Conservation (phyloP, 1,284 basidiomycete species). For the Moesziomyces aphidis region DNA sequence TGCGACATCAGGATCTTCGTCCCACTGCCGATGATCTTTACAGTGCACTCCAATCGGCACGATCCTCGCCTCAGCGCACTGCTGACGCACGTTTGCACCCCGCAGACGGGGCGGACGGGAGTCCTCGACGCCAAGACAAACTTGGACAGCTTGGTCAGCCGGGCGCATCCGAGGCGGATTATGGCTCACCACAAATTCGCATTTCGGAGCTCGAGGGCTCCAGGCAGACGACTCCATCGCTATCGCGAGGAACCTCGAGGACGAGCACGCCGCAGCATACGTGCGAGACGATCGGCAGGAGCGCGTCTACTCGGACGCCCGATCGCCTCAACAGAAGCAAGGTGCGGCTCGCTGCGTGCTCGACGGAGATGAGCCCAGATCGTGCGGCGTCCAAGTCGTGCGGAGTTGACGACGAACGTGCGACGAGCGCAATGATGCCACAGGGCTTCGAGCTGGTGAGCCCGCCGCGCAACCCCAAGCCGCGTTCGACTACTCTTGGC, state of each 20-base stretch:
- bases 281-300: slow-evolving; percentile 19
- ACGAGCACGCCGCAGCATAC: slow-evolving; percentile 30
- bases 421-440: slow-evolving; percentile 4
- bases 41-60: slow-evolving; percentile 12
- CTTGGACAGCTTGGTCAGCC: not conserved
- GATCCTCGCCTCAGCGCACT: not conserved
- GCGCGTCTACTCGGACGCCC: slow-evolving; percentile 1
- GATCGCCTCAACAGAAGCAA: slow-evolving; percentile 7
- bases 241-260: slow-evolving; percentile 28
- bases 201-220: slow-evolving; percentile 22
- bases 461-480: slow-evolving; percentile 9
- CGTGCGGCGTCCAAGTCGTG: slow-evolving; percentile 4
- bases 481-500: slow-evolving; percentile 4
- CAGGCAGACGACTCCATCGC: slow-evolving; percentile 20
- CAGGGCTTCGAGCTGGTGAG: slow-evolving; percentile 37
- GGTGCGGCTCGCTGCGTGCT: slow-evolving; percentile 17
- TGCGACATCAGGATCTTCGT: slow-evolving; percentile 45
- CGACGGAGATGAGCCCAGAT: slow-evolving; percentile 16
- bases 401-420: not conserved
- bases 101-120: not conserved
- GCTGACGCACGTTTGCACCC: not conserved
- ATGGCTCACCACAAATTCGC: slow-evolving; percentile 14
- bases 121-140: not conserved
- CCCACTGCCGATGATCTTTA: slow-evolving; percentile 45
- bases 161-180: not conserved